Evolutionary conservation across 73 alveolate species (phyloP).

Genomic region (Diophrys appendiculata): DNA sequence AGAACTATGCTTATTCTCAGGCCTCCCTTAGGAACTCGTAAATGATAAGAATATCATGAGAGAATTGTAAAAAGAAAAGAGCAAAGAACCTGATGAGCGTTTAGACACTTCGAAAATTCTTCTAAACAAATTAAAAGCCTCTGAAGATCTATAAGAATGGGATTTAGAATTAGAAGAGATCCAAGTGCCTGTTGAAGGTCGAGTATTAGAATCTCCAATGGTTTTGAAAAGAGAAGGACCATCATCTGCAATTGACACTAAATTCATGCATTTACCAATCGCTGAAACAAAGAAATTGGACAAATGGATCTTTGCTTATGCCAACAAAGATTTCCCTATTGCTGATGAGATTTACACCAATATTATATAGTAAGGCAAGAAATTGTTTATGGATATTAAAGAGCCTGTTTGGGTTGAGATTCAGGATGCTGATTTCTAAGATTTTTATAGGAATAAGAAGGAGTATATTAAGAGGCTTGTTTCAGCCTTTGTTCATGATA

Average conservation of each 20-base stretch:
- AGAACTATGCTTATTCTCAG: constrained; percentile 43
- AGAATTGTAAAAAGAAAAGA: constrained; percentile 17
- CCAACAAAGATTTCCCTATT: neutral
- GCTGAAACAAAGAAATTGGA: constrained; percentile 8
- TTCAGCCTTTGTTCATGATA: constrained; percentile 10
- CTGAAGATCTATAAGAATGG: constrained; percentile 35
- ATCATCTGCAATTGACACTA: neutral
- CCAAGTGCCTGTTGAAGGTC: constrained; percentile 37
- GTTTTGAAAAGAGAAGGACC: neutral
- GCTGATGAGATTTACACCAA: constrained; percentile 6
- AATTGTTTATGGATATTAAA: neutral
- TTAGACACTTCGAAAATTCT: constrained; percentile 16
- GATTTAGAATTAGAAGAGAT: constrained; percentile 20
- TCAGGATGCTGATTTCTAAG: neutral
- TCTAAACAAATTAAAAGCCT: constrained; percentile 9
- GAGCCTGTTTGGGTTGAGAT: constrained; percentile 9
- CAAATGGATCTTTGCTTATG: constrained; percentile 7
- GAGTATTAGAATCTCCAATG: constrained; percentile 27
- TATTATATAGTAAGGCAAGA: neutral
- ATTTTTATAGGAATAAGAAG: too few relatives aligned
- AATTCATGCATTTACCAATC: neutral
- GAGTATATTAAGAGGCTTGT: too few relatives aligned
- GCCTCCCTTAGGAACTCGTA: constrained; percentile 43
- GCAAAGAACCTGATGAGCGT: constrained; percentile 33
- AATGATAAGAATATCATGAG: constrained; percentile 43